A percentile compares a stretch with the other conserved stretches of the same genome.
Conservation (phyloP, 2,329 filamentous ascomycete genomes). For the Xylogone sp. region DNA sequence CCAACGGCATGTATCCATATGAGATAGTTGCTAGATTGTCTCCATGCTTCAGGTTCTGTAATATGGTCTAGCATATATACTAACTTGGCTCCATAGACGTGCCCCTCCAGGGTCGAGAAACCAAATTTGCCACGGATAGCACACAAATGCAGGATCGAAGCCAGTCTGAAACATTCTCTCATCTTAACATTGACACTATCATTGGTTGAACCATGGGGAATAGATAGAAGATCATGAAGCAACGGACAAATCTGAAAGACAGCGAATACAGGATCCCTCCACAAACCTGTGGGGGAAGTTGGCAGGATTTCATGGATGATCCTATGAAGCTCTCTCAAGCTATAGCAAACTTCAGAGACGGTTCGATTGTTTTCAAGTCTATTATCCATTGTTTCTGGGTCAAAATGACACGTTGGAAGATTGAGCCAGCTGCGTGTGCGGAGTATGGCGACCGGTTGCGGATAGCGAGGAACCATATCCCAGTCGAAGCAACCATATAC, state of each 20-base stretch:
- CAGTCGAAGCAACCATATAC: not conserved
- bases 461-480: not conserved
- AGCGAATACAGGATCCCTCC: not conserved
- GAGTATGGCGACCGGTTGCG: not conserved
- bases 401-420: not conserved
- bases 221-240: not conserved
- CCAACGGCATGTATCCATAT: not conserved
- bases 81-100: not conserved
- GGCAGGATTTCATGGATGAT: not conserved
- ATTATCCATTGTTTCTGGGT: not conserved
- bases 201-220: not conserved
- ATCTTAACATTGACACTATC: not conserved
- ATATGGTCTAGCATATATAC: not conserved
- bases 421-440: not conserved
- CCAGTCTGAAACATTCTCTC: not conserved
- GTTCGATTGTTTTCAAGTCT: not conserved
- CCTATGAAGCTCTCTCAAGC: not conserved
- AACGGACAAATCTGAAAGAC: not conserved
- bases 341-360: not conserved
- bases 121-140: not conserved
- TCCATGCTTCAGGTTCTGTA: not conserved
- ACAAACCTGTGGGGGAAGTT: not conserved
- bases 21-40: not conserved
- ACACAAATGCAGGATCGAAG: not conserved
- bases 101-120: not conserved